Evolutionary conservation across 2,329 filamentous ascomycete species (phyloP), one percentile per base, ranked within the genome.

Genomic region (Coniosporium tulheliwenetii): DNA sequence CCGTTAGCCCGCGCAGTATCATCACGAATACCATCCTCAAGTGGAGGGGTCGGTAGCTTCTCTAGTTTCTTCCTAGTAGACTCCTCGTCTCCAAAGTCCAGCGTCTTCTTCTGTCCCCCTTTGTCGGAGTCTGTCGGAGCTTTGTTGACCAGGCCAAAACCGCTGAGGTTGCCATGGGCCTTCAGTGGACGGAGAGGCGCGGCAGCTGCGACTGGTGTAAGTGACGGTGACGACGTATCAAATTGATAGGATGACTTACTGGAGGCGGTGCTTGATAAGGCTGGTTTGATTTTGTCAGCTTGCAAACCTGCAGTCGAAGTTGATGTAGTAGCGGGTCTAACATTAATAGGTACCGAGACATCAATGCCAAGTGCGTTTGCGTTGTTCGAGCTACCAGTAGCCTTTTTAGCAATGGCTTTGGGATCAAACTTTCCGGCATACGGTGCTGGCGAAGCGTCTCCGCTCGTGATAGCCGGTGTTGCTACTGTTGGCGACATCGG

Each of bases 21-120:
- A 26, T 26, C 19, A 26, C 19, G 19, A 26, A 26, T 26, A 36
- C 58, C 57, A 48, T 73, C 72, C 53, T 79, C 74, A 41, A 83
- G 67, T 41, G 80, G 74, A 44, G 84, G 75, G 48, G 80, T 80
- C 43, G 89, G 87, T 45, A 98, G 77, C 63, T 87, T 91, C 56
- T 85, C 85, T 48, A 98, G 74, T 65, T 93, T 95, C 57, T 86
- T 83, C 54, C 83, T 79, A 2, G 80, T 81, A 30, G 77, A 79
- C 52, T 93, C 85, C 52, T 95, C 89, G 53, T 95, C 89, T 45
- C 83, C 87, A 50, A 95, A 79, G 50, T 86, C 79, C 15, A 93
- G 67, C 45, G 83, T 85, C 49, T 79, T 80, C 54, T 85, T 85
- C 14, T 75, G 67, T 3, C 74, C 67, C 3, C 72, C 59, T 52